Evolutionary conservation across 2,329 filamentous ascomycete species (phyloP).

Genomic region (Ascochyta rabiei): DNA sequence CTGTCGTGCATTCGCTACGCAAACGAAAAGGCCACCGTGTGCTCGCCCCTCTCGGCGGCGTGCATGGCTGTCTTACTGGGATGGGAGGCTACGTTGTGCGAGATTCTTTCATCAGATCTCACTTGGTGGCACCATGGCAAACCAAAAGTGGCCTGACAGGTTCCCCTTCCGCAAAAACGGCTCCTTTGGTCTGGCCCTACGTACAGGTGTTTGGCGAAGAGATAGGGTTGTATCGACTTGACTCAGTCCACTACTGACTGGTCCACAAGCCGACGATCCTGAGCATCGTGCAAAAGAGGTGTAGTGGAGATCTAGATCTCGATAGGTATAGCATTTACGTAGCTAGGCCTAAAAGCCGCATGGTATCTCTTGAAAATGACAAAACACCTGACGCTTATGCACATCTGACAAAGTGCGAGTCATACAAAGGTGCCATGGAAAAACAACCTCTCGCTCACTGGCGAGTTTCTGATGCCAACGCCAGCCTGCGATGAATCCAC

Average conservation of each 20-base stretch:
- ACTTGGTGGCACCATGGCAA: not conserved
- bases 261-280: not conserved
- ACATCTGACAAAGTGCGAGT: conserved; percentile 42
- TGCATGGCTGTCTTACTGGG: not conserved
- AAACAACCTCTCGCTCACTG: conserved; percentile 16
- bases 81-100: not conserved
- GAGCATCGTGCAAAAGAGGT: not conserved
- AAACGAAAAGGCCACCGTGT: conserved; percentile 2
- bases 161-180: not conserved
- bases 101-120: conserved; percentile 11
- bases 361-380: conserved; percentile 34
- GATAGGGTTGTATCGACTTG: not conserved
- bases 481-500: conserved; percentile 26
- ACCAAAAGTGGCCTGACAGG: conserved; percentile 15
- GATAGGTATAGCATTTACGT: conserved; percentile 25
- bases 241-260: not conserved
- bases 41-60: not conserved
- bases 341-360: conserved; percentile 30
- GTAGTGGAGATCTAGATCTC: conserved; percentile 5
- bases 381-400: conserved; percentile 22
- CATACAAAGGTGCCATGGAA: conserved; percentile 29
- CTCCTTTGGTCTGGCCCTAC: conserved; percentile 1
- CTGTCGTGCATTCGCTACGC: not conserved
- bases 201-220: not conserved
- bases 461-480: conserved; percentile 27